Base-by-base conservation (phyloP, 441 rosid species). In the Isatis lusitanica region DNA sequence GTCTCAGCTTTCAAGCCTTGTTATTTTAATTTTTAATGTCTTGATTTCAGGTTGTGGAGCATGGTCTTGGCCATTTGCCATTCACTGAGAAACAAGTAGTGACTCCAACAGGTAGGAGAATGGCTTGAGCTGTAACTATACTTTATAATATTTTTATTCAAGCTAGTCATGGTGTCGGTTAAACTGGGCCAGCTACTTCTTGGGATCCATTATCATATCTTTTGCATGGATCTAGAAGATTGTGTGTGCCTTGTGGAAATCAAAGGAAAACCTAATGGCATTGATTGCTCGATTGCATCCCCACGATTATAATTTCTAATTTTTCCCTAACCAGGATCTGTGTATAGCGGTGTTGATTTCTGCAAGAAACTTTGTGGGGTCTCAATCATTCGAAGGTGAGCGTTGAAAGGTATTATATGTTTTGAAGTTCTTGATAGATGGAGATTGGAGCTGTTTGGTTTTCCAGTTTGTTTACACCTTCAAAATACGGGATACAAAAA, bases 341-440 rank as follows among this genome's bases (percentile, higher is more conserved):
- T 86, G 58, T 95, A 95, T 79, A 86, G 88, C 56, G 98, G 98
- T 46, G 99, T 95, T 78, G 96, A 92, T 79, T 95, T 95, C 80
- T 95, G 99, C 87, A 92, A 95, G 89, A 95, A 91, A 76, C 71
- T 95, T 56, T 95, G 99, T 78, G 99, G 99, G 58, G 97, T 95
- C 60, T 95, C 99, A 67, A 86, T 95, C 66, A 84, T 92, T 77
- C 84, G 98, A 83, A 95, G 98, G 98, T 91, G 87, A 86, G 94
- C 79, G 59, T 86, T 74, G 56, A 61, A 63, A 80, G 83, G 85
- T 78, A 56, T 84, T 79, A 28, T 3, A n/a, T 63, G 36, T 61
- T 57, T 57, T 46, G 36, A 28, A 56, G 18, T 62, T 67, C 26
- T 65, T 44, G 47, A 35, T 50, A 48, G 47, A 74, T 64, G 26